phyloP scores from a whole-genome alignment of 2,329 filamentous ascomycete species.

The Lachnellula willkommii region DNA sequence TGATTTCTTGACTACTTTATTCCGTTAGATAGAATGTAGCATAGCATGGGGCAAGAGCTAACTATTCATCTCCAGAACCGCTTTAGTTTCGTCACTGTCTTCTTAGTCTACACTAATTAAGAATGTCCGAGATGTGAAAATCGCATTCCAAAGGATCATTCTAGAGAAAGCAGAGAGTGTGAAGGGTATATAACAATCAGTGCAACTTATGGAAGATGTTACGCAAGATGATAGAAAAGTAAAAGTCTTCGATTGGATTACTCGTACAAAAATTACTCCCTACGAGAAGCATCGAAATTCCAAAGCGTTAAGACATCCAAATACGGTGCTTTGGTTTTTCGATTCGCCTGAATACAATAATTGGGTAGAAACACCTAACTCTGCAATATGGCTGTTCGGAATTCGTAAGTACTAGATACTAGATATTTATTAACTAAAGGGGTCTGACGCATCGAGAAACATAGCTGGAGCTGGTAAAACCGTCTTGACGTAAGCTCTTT shows the following conservation, averaged over 20 bases:
- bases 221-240: too few relatives aligned
- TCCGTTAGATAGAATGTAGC: too few relatives aligned
- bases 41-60: too few relatives aligned
- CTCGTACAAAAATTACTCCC: not conserved
- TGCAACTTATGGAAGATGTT: too few relatives aligned
- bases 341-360: conserved; percentile 11
- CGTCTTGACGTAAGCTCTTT: conserved; percentile 1
- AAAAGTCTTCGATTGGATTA: not conserved
- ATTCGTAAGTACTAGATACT: conserved; percentile 7
- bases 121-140: too few relatives aligned
- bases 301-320: not conserved
- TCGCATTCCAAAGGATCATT: too few relatives aligned
- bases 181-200: not conserved
- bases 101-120: too few relatives aligned
- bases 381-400: conserved; percentile 18
- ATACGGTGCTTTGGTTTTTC: conserved; percentile 16
- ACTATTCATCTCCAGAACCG: too few relatives aligned
- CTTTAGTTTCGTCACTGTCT: too few relatives aligned
- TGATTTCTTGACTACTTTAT: too few relatives aligned
- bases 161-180: not conserved
- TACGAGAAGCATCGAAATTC: not conserved
- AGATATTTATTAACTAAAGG: too few relatives aligned
- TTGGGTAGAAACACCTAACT: conserved; percentile 4
- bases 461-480: conserved; percentile 18
- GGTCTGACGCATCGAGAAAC: too few relatives aligned